These are phyloP conservation scores for Simplicillium sp. DNA, from an alignment of 2,329 filamentous ascomycete genomes.

Conservation along the genomic window DNA sequence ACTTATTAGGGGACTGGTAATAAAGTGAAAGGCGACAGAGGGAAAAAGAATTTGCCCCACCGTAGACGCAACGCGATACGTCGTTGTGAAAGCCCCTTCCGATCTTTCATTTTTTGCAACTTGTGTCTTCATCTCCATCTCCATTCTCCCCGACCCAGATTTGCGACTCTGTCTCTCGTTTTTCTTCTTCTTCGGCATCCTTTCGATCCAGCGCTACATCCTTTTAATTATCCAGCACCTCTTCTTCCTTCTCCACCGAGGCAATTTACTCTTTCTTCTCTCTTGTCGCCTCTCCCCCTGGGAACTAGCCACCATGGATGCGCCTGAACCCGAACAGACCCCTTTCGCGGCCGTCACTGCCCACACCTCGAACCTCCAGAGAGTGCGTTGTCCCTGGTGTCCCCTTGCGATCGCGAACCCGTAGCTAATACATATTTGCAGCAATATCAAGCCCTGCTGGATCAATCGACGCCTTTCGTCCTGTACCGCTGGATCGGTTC, in stretches of 20 bases:
- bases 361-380: constrained; percentile 68
- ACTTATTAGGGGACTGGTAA: too few relatives aligned
- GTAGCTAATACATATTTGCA: constrained; percentile 27
- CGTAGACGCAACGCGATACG: constrained; percentile 1
- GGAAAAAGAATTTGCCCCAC: too few relatives aligned
- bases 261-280: neutral
- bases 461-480: constrained; percentile 84
- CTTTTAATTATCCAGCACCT: neutral
- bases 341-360: constrained; percentile 84
- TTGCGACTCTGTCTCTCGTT: neutral
- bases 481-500: constrained; percentile 87
- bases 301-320: constrained; percentile 57
- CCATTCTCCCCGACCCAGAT: neutral
- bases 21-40: too few relatives aligned
- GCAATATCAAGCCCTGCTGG: constrained; percentile 91
- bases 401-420: constrained; percentile 2
- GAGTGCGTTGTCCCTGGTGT: constrained; percentile 40
- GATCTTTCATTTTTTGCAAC: constrained; percentile 4
- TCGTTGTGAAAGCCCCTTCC: constrained; percentile 3
- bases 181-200: neutral
- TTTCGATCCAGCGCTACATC: neutral
- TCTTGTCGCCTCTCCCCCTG: neutral
- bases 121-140: too few relatives aligned
- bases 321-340: constrained; percentile 77
- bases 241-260: neutral